phyloP scores from a whole-genome alignment of 2,329 filamentous ascomycete genomes.

The Fulvia fulva region DNA sequence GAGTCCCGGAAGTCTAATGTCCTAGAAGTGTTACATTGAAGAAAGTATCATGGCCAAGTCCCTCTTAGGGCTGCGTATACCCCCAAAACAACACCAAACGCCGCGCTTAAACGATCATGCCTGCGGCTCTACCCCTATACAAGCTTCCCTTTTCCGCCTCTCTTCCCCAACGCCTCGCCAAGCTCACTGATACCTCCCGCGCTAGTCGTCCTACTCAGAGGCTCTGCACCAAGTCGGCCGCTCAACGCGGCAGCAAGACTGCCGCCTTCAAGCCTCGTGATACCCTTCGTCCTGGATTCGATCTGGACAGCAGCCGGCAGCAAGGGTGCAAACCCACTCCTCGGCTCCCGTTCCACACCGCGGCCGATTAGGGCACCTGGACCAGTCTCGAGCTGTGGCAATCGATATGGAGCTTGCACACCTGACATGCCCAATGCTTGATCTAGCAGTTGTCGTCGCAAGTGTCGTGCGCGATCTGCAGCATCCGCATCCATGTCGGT shows the following conservation, averaged over 20 bases:
- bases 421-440: constrained; percentile 31
- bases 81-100: neutral
- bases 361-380: constrained; percentile 31
- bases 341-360: constrained; percentile 33
- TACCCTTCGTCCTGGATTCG: constrained; percentile 10
- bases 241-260: constrained; percentile 27
- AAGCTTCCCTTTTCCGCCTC: constrained; percentile 21
- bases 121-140: neutral
- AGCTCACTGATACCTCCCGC: constrained; percentile 26
- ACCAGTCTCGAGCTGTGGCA: constrained; percentile 34
- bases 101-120: neutral
- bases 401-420: constrained; percentile 31
- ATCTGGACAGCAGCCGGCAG: constrained; percentile 20
- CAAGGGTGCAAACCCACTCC: constrained; percentile 33
- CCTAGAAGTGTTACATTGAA: too few relatives aligned
- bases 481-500: constrained; percentile 19
- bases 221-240: constrained; percentile 26
- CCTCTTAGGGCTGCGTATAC: too few relatives aligned
- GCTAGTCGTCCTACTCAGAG: constrained; percentile 29
- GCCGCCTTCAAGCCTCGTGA: constrained; percentile 8
- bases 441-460: constrained; percentile 32
- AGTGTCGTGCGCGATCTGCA: constrained; percentile 23
- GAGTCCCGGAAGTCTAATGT: too few relatives aligned
- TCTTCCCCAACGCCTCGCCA: constrained; percentile 18
- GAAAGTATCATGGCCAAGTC: too few relatives aligned